A percentile compares a stretch with the other conserved stretches of the same genome.
phyloP scores from a whole-genome alignment of 345 rosid species.

The Eutrema yunnanense region DNA sequence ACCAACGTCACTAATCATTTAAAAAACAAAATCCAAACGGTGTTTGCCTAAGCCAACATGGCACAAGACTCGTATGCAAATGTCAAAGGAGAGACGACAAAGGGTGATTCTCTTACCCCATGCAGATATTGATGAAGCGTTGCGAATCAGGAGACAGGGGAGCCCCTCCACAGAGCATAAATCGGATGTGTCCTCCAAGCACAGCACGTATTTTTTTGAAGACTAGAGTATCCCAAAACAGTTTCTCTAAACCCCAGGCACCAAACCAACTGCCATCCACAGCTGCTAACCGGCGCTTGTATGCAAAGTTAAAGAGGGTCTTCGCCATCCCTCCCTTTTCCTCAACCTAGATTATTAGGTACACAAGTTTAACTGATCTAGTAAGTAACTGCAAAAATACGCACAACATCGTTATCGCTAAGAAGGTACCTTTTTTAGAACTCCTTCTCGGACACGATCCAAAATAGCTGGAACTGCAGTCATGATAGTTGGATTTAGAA shows the following conservation, averaged over 20 bases:
- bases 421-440: slow-evolving; percentile 61
- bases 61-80: neutral
- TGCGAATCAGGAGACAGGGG: slow-evolving; percentile 83
- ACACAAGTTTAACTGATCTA: neutral
- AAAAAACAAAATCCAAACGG: neutral
- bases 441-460: slow-evolving; percentile 83
- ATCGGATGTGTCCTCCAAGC: slow-evolving; percentile 72
- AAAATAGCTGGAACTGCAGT: slow-evolving; percentile 87
- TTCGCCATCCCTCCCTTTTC: slow-evolving; percentile 70
- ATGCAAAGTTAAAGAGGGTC: slow-evolving; percentile 61
- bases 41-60: neutral
- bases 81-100: slow-evolving; percentile 7
- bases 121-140: slow-evolving; percentile 83
- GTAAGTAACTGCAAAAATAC: slow-evolving; percentile 1
- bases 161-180: slow-evolving; percentile 88
- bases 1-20: neutral
- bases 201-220: slow-evolving; percentile 58
- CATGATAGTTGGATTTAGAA: slow-evolving; percentile 73
- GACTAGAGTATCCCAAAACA: slow-evolving; percentile 62
- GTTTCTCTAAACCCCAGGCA: slow-evolving; percentile 80
- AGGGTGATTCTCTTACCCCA: slow-evolving; percentile 52
- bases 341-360: slow-evolving; percentile 46
- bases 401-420: neutral
- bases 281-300: slow-evolving; percentile 62
- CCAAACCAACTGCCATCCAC: slow-evolving; percentile 92